A percentile compares a stretch with the other conserved stretches of the same genome.
These are phyloP conservation scores for Gillenia trifoliata DNA, from an alignment of 306 rosid genomes.

Conservation along the genomic window DNA sequence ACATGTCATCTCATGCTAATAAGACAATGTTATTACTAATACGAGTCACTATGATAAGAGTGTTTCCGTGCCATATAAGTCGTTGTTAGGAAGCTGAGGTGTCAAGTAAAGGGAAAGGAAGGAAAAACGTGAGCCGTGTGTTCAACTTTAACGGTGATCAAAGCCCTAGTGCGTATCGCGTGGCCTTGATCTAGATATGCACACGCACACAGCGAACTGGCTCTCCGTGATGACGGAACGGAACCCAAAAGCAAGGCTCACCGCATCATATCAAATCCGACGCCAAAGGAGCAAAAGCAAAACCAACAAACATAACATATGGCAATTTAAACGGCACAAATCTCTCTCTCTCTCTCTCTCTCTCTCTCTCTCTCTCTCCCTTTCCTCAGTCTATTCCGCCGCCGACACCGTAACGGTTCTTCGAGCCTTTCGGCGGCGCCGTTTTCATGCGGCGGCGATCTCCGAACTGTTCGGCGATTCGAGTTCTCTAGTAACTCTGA, in stretches of 20 bases:
- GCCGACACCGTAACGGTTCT: slow-evolving; percentile 57
- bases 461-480: slow-evolving; percentile 9
- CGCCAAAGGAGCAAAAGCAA: neutral
- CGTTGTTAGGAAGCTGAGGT: neutral
- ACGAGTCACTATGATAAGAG: fast-evolving
- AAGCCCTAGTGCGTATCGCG: neutral
- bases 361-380: slow-evolving; percentile 10
- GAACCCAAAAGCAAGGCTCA: neutral
- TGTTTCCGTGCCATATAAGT: too few relatives aligned
- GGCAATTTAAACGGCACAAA: slow-evolving; percentile 46
- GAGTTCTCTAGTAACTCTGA: slow-evolving; percentile 1
- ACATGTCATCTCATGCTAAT: too few relatives aligned
- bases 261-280: neutral
- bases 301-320: neutral
- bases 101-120: neutral
- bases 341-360: neutral
- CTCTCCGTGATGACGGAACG: neutral
- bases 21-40: too few relatives aligned
- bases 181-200: neutral
- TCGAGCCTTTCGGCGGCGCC: slow-evolving; percentile 31
- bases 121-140: neutral
- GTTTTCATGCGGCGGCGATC: slow-evolving; percentile 35
- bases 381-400: slow-evolving; percentile 1
- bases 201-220: neutral
- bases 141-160: neutral